Evolutionary conservation across 179 eudicot genomes (phyloP).

Genomic region (Silene vulgaris): DNA sequence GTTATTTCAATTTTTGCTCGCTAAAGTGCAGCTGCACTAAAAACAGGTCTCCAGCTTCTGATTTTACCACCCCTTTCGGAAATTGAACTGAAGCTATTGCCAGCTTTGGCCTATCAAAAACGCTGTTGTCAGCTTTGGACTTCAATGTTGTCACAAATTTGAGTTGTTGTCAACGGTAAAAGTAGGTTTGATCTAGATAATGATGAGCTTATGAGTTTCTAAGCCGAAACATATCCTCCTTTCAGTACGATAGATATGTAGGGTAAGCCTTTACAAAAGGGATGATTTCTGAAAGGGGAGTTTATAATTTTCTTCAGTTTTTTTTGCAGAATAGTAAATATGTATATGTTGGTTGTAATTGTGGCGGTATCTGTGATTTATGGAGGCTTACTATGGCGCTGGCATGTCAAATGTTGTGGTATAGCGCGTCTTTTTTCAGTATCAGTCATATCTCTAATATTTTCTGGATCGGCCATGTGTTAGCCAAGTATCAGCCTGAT

Average conservation of each 20-base stretch:
- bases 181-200: not conserved
- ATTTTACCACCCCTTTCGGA: conserved; percentile 13
- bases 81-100: not conserved
- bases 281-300: not conserved
- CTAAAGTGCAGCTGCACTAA: conserved; percentile 1
- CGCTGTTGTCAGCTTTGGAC: not conserved
- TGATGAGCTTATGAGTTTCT: conserved; percentile 4
- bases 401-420: not conserved
- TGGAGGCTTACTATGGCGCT: not conserved
- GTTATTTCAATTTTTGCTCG: conserved; percentile 11
- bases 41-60: conserved; percentile 4
- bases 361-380: not conserved
- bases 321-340: not conserved
- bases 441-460: not conserved
- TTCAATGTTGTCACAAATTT: too few species aligned
- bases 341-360: not conserved
- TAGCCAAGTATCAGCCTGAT: not conserved
- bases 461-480: not conserved
- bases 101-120: too few species aligned
- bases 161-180: not conserved
- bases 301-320: not conserved
- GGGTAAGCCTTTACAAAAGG: not conserved
- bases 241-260: not conserved
- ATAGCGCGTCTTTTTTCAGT: not conserved
- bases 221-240: not conserved